Conservation (phyloP, 129 eudicot genomes). For the Centaurea solstitialis region DNA sequence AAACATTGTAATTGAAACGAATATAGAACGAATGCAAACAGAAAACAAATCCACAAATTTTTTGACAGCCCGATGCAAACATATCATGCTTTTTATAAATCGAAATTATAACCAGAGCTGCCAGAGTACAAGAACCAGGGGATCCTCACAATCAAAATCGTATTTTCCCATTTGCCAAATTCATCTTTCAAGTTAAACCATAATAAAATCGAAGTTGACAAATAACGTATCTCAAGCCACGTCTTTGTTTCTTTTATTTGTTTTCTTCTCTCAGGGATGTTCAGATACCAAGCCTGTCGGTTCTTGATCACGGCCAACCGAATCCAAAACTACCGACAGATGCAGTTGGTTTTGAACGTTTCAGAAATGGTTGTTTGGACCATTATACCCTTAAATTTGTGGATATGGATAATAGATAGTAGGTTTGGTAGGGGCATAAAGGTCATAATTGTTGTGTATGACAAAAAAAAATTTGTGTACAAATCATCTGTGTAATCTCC, state of each 20-base stretch:
- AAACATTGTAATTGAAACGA: no score
- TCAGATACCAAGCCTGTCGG: conserved; percentile 35
- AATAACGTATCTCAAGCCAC: conserved; percentile 20
- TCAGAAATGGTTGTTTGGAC: no score
- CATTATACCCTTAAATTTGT: no score
- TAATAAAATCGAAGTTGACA: neutral
- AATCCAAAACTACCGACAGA: conserved; percentile 16
- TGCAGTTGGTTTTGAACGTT: no score
- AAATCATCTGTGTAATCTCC: no score
- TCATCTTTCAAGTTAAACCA: neutral
- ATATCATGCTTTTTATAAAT: neutral
- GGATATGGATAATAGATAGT: no score
- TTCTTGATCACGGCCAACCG: conserved; percentile 35
- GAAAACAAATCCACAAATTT: neutral
- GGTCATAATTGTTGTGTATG: no score
- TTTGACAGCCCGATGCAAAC: no score
- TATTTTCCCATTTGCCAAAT: neutral
- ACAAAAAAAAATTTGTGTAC: no score
- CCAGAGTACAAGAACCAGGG: no score
- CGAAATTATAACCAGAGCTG: neutral
- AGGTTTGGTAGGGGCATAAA: no score
- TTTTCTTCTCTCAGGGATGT: conserved; percentile 49
- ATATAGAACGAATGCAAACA: no score
- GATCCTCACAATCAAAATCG: conserved; percentile 8
- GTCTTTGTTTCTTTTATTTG: conserved; percentile 51